Evolutionary conservation across 225 moss, liverwort and hornwort genomes (phyloP), one percentile per base, ranked within the genome.

Genomic region (Marchantia paleacea): DNA sequence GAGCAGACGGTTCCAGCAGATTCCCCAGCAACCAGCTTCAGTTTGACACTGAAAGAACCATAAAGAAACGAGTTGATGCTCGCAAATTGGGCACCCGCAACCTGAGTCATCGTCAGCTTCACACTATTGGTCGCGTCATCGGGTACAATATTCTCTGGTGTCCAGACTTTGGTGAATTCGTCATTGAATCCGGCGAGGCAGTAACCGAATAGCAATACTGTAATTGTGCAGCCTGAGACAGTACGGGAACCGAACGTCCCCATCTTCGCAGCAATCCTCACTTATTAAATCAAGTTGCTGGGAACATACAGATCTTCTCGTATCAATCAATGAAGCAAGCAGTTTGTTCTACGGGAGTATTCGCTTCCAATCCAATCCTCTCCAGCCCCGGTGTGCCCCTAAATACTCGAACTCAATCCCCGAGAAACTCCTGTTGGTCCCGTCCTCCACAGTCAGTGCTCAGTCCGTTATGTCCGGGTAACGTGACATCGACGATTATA

Each of bases 1-100:
- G 83, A 24, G 73, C 62, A 64, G 49, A 83, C 79, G 6, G 74
- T 83, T 49, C 78, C 83, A 18, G 83, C 64, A 7, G 83, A 83
- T 55, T 83, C 55, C n/a, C 66, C 64, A 7, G 73, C 57, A 10
- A 83, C 26, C 20, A 83, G 50, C 57, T 79, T 83, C 0, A 79
- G 10, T 10, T 47, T 66, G 3, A 50, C 66, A 14, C 53, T 75
- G 74, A 78, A 83, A 7, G 61, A 72, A 3, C 78, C 82, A 31
- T 22, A 69, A 16, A 77, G 61, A 62, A 47, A 63, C 0, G 39
- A 48, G 47, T 62, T 15, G 3, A 18, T 47, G 11, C 31, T 61
- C 5, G 77, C 49, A 29, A 77, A 77, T 8, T 63, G 77, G 14
- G 62, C 77, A 30, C 77, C 77, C 0, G 77, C 77, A 15, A 29